A percentile compares a stretch with the other conserved stretches of the same genome.
Evolutionary conservation across 2,329 filamentous ascomycete genomes (phyloP).

Genomic region (Colletotrichum liaoningense): DNA sequence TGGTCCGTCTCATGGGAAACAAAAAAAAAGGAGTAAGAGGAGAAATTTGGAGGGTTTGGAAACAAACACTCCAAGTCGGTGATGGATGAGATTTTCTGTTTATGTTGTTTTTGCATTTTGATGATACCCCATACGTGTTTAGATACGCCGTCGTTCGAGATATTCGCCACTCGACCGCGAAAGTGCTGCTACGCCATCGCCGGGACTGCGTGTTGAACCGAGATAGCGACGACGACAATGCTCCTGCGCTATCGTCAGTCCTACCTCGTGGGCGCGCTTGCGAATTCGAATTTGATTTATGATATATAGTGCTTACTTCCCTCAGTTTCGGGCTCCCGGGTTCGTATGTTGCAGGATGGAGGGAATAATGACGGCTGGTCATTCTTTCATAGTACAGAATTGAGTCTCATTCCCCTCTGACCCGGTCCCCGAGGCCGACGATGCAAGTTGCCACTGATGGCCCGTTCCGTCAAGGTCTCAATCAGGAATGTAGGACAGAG

Average conservation of each 20-base stretch:
- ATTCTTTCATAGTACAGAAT: conserved; percentile 22
- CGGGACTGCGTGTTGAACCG: conserved; percentile 65
- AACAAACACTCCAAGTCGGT: background rate
- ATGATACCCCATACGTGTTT: conserved; percentile 60
- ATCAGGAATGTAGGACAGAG: background rate
- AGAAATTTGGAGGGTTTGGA: background rate
- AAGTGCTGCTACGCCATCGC: conserved; percentile 68
- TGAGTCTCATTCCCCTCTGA: conserved; percentile 11
- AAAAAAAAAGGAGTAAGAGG: background rate
- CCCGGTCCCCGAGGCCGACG: background rate
- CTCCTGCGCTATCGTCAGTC: conserved; percentile 63
- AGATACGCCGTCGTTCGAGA: conserved; percentile 57
- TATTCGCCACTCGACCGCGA: conserved; percentile 59
- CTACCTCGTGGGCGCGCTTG: conserved; percentile 59
- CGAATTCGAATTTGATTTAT: conserved; percentile 36
- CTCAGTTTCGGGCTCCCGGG: background rate
- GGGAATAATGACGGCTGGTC: background rate
- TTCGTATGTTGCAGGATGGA: background rate
- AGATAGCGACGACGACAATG: conserved; percentile 62
- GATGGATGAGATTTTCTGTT: conserved; percentile 31
- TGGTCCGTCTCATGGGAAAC: conserved; percentile 33
- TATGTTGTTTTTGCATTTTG: conserved; percentile 40
- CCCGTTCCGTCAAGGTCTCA: background rate
- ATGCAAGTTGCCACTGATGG: background rate
- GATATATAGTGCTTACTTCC: conserved; percentile 4